Conservation (phyloP, 371 early-diverging fungal genomes). For the Gilbertella persicaria region DNA sequence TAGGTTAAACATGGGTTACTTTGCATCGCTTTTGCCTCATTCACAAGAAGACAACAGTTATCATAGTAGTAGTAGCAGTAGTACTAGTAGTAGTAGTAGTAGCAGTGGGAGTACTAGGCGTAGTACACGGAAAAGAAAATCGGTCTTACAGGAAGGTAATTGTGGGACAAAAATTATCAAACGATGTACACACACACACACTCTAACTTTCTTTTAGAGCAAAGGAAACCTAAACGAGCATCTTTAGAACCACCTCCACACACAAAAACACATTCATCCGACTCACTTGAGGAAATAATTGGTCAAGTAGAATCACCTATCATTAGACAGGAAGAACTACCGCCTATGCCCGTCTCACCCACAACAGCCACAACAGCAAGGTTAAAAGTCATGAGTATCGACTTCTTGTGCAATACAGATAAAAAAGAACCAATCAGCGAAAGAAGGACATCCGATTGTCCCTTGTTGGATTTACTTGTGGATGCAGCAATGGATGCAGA, state of each 20-base stretch:
- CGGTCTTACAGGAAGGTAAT: slow-evolving; percentile 39
- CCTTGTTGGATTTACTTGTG: slow-evolving; percentile 37
- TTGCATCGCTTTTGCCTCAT: slow-evolving; percentile 22
- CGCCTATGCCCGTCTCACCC: slow-evolving; percentile 1
- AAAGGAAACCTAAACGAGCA: slow-evolving; percentile 10
- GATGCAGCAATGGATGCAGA: slow-evolving; percentile 42
- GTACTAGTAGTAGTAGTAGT: slow-evolving; percentile 10
- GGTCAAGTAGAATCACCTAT: slow-evolving; percentile 8
- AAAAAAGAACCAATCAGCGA: slow-evolving; percentile 2
- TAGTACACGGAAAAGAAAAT: slow-evolving; percentile 38
- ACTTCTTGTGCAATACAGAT: slow-evolving; percentile 38
- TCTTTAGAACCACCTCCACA: slow-evolving; percentile 8
- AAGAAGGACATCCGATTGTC: slow-evolving; percentile 16
- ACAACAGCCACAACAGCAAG: slow-evolving; percentile 11
- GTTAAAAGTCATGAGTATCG: slow-evolving; percentile 43
- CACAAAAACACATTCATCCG: neutral
- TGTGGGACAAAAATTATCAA: slow-evolving; percentile 3
- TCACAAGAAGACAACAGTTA: no score
- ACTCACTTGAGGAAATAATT: slow-evolving; percentile 22
- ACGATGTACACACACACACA: neutral
- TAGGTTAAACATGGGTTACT: slow-evolving; percentile 23
- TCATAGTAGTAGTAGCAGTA: no score
- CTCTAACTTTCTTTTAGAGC: slow-evolving; percentile 2
- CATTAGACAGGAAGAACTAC: slow-evolving; percentile 1
- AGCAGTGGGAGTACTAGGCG: slow-evolving; percentile 24